phyloP scores from a whole-genome alignment of 1,284 basidiomycete genomes.

The Cryptococcus deneoformans region DNA sequence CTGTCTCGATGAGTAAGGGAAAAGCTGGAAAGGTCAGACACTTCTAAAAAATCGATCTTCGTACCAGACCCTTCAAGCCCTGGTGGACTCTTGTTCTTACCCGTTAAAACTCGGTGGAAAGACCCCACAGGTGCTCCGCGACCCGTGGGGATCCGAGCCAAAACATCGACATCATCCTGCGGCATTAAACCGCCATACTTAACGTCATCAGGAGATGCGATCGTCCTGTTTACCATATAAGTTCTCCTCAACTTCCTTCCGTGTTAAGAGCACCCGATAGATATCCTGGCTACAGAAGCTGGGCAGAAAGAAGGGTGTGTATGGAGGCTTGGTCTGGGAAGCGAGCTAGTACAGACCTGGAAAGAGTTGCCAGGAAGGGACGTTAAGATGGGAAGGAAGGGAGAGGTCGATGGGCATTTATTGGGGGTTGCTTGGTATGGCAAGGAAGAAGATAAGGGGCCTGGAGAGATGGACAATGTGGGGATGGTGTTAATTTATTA shows the following conservation, averaged over 20 bases:
- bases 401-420: slow-evolving; percentile 18
- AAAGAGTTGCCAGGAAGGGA: slow-evolving; percentile 1
- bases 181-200: neutral
- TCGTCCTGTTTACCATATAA: neutral
- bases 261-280: slow-evolving; percentile 17
- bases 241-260: slow-evolving; percentile 7
- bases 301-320: slow-evolving; percentile 12
- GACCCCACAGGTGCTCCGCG: slow-evolving; percentile 1
- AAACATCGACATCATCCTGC: neutral
- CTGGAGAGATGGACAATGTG: slow-evolving; percentile 20
- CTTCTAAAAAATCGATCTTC: slow-evolving; percentile 4
- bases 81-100: slow-evolving; percentile 17
- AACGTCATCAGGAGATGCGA: neutral
- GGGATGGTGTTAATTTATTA: slow-evolving; percentile 16
- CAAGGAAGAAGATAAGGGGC: slow-evolving; percentile 8
- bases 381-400: slow-evolving; percentile 1
- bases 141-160: slow-evolving; percentile 13
- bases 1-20: slow-evolving; percentile 3
- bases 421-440: slow-evolving; percentile 26
- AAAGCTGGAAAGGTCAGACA: slow-evolving; percentile 1
- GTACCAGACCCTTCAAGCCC: slow-evolving; percentile 15
- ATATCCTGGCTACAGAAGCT: slow-evolving; percentile 5
- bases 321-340: slow-evolving; percentile 8
- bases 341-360: neutral
- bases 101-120: slow-evolving; percentile 2